Base-by-base conservation (phyloP, 176 grass and related monocot species). In the Calamus simplicifolius region DNA sequence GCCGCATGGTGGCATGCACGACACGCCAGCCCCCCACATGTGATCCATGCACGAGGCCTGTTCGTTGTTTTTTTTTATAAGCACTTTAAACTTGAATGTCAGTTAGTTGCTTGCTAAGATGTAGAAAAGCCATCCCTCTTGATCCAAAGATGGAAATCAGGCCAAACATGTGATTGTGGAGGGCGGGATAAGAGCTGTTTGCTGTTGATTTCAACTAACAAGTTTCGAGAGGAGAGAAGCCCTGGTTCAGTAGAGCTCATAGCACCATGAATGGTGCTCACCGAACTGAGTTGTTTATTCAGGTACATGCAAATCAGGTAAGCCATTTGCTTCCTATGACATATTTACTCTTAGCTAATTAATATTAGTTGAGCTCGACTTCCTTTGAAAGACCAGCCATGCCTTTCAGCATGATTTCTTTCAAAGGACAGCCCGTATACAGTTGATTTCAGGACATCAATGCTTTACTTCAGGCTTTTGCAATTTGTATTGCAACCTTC, bases 181-280 rank as follows among this genome's bases (percentile, higher is more conserved):
- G 94, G 94, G 35, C 93, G 88, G 94, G 94, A 99, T 68, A 85
- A 93, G 67, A 88, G 94, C 49, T 99, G 94, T 64, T 73, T 29
- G 23, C 76, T 99, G 19, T 76, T 81, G 51, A 18, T 93, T 66
- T 70, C 93, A 19, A 82, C 57, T 3, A 59, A 85, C 62, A 54
- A 62, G 35, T 43, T 43, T 28, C 59, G 57, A 25, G 67, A 76
- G 48, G 58, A 66, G 19, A 72, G 50, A 29, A 63, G 19, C 18
- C 14, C 23, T 55, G 56, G 49, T 18, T 69, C 57, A 48, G 51
- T 26, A 73, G 77, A 26, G 48, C 4, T 68, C 72, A 48, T 76
- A 62, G 49, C 26, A 60, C 14, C 2, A 25, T 19, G 3, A 81
- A 89, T 81, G 74, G 74, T 25, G 78, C 53, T 62, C 75, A 77